Evolutionary conservation across 2,329 filamentous ascomycete genomes (phyloP).

Genomic region (Pestalotiopsis sp.): DNA sequence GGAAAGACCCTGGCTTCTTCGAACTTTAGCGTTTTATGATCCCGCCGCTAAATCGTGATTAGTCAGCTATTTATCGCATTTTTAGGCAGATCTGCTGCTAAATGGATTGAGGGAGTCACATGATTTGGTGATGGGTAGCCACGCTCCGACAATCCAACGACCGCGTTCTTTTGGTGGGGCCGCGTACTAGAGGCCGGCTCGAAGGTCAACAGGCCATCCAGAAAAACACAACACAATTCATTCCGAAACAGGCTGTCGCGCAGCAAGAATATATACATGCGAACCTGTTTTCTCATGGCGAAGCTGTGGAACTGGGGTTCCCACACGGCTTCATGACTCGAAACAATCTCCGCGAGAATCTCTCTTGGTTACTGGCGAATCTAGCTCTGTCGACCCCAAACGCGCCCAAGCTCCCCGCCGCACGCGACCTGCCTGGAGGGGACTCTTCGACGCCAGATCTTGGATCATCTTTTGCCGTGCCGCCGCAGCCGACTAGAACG

Average conservation of each 20-base stretch:
- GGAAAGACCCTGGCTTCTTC: neutral
- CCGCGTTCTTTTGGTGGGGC: constrained; percentile 10
- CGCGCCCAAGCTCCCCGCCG: constrained; percentile 38
- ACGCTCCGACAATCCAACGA: neutral
- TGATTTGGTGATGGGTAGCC: constrained; percentile 13
- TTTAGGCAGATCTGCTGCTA: neutral
- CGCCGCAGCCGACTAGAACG: neutral
- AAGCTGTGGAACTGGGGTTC: constrained; percentile 34
- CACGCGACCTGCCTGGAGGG: constrained; percentile 24
- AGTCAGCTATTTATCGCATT: too few species aligned
- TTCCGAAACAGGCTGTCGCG: neutral
- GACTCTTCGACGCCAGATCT: constrained; percentile 22
- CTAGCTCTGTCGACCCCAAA: constrained; percentile 40
- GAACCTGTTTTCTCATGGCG: constrained; percentile 29
- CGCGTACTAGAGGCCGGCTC: neutral
- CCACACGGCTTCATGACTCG: constrained; percentile 59
- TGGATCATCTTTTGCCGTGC: constrained; percentile 13
- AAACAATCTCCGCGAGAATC: constrained; percentile 60
- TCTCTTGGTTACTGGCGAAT: constrained; percentile 59
- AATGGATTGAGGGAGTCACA: constrained; percentile 7
- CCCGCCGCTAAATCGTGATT: neutral
- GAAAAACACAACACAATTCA: neutral
- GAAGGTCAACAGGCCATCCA: neutral
- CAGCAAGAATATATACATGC: constrained; percentile 10
- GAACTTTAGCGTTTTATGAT: neutral